Conservation (phyloP, 116 monocot species). For the Cymodocea nodosa region DNA sequence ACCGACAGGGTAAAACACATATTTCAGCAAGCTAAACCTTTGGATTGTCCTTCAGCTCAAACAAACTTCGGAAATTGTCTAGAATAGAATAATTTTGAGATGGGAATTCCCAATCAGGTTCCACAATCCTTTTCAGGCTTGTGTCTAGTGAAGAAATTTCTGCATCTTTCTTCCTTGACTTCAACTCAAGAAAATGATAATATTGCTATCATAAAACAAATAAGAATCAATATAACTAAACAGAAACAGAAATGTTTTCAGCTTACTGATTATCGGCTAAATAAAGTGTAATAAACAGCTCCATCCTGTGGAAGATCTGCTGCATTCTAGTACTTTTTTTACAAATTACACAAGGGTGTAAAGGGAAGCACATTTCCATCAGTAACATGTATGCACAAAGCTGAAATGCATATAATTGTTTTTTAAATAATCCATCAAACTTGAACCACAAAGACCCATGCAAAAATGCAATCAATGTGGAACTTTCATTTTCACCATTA, state of each 20-base stretch:
- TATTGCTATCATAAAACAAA: slow-evolving; percentile 41
- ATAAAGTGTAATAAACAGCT: too few relatives aligned
- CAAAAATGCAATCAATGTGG: neutral
- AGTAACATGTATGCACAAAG: too few relatives aligned
- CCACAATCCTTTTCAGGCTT: slow-evolving; percentile 51
- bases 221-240: neutral
- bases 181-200: slow-evolving; percentile 66
- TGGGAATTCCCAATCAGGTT: slow-evolving; percentile 45
- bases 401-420: too few relatives aligned
- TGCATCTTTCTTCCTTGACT: slow-evolving; percentile 58
- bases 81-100: slow-evolving; percentile 28
- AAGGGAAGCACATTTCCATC: too few relatives aligned
- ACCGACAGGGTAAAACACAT: neutral
- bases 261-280: too few relatives aligned
- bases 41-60: slow-evolving; percentile 65
- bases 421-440: too few relatives aligned
- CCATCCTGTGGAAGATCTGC: too few relatives aligned
- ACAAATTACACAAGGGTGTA: too few relatives aligned
- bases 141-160: slow-evolving; percentile 50
- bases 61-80: slow-evolving; percentile 34
- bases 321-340: too few relatives aligned
- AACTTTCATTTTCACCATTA: neutral
- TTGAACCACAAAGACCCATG: too few relatives aligned
- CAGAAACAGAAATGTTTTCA: too few relatives aligned
- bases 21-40: slow-evolving; percentile 47